phyloP scores from a whole-genome alignment of 1,139 yeast species.

The Taphrina betulina region DNA sequence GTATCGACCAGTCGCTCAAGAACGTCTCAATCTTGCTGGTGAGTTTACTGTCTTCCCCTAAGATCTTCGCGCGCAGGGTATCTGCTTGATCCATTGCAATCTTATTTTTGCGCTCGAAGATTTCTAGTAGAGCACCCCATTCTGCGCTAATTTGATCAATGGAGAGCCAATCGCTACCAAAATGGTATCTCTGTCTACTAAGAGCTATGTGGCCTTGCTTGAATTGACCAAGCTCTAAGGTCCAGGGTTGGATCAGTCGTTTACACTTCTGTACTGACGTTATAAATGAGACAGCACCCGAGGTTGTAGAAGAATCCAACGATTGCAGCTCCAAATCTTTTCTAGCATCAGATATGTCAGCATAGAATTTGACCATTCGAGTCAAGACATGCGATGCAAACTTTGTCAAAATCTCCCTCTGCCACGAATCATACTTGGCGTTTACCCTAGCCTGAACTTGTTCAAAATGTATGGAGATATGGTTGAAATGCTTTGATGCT shows the following conservation, averaged over 20 bases:
- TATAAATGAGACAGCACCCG: conserved; percentile 46
- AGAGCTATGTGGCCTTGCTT: conserved; percentile 52
- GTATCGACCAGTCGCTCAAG: conserved; percentile 52
- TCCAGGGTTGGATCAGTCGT: conserved; percentile 44
- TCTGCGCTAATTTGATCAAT: conserved; percentile 64
- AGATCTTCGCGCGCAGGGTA: conserved; percentile 35
- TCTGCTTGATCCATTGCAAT: conserved; percentile 36
- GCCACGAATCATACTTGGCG: conserved; percentile 61
- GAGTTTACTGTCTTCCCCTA: conserved; percentile 44
- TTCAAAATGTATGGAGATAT: conserved; percentile 49
- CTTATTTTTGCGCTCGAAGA: conserved; percentile 47
- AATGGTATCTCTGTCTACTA: conserved; percentile 50
- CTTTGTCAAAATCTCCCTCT: conserved; percentile 49
- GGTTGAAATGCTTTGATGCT: conserved; percentile 48
- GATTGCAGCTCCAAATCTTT: conserved; percentile 45
- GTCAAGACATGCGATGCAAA: conserved; percentile 49
- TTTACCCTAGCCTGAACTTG: conserved; percentile 58
- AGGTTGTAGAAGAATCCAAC: conserved; percentile 47
- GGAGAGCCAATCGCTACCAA: conserved; percentile 59
- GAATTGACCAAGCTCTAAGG: conserved; percentile 41
- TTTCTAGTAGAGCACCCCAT: conserved; percentile 50
- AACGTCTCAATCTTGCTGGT: conserved; percentile 48
- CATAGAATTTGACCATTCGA: conserved; percentile 42
- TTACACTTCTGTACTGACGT: conserved; percentile 44
- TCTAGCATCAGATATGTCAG: conserved; percentile 42